Evolutionary conservation across 495 filamentous ascomycete genomes (phyloP), one percentile per base, ranked within the genome.

Genomic region (Monascus purpureus): DNA sequence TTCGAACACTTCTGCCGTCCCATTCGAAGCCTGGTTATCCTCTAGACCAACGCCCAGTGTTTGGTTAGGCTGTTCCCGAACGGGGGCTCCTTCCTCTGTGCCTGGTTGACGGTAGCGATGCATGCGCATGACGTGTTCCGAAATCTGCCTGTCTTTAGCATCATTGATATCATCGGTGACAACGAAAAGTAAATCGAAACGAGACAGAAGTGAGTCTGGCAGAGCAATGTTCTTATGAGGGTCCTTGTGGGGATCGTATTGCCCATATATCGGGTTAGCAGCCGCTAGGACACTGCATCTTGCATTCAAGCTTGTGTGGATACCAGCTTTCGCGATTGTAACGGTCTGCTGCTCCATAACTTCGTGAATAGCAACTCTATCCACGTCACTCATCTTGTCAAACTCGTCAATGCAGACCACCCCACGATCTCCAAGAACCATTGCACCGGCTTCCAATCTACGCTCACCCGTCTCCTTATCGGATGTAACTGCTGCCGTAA

Each of bases 321-420:
- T 99, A 41, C 90, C 90, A 3, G 90, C 90, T 60, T 99, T 99
- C 17, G 90, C 90, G 46, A 99, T 96, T 17, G 90, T 99, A 37
- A 99, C 90, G 0, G 90, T 99, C 52, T 99, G 90, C 61, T 99
- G 90, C 57, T 99, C 90, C 90, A 99, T 99, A 35, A 99, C 90
- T 83, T 99, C 90, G 70, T 99, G 90, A 45, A 99, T 99, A 28
- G 90, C 90, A 13, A 99, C 90, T 42, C 90, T 77, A 53, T 99
- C 90, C 23, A 96, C 78, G 54, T 96, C 90, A 40, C 82, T 92
- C 90, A 99, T 99, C 60, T 99, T 99, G 59, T 99, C 90, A 50
- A 99, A 99, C 53, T 99, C 90, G 54, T 99, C 90, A 44, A 99
- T 99, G 60, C 90, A 99, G 25, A 99, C 90, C 23, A 99, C 88